phyloP scores from a whole-genome alignment of 1,284 basidiomycete species.

The Afroboletus lepidellus region DNA sequence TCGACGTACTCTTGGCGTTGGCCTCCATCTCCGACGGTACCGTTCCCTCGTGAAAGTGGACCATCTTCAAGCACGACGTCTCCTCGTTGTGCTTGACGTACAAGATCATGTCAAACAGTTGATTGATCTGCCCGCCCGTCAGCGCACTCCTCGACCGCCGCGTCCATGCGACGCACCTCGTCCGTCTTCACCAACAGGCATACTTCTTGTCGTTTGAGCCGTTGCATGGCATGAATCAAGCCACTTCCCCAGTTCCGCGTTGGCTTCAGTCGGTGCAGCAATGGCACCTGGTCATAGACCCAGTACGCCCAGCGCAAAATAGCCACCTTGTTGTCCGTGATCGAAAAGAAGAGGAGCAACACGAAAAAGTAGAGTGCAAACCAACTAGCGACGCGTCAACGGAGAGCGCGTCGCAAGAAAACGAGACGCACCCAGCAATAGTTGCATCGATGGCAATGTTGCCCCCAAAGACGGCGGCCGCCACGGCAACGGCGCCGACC shows the following conservation, averaged over 20 bases:
- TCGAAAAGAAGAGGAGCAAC: conserved; percentile 46
- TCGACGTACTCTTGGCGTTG: conserved; percentile 52
- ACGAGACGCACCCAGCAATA: conserved; percentile 48
- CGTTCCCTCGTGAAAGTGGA: conserved; percentile 55
- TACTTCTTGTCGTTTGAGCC: conserved; percentile 51
- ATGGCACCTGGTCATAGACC: conserved; percentile 59
- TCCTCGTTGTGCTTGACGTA: conserved; percentile 69
- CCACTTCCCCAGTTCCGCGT: conserved; percentile 43
- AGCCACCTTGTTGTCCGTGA: conserved; percentile 51
- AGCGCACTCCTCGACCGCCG: neutral
- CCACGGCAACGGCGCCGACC: conserved; percentile 44
- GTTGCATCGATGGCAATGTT: conserved; percentile 57
- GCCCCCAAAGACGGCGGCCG: conserved; percentile 51
- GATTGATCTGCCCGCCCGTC: conserved; percentile 51
- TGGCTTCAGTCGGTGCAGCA: conserved; percentile 39
- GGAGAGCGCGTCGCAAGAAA: neutral
- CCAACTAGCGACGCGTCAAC: conserved; percentile 42
- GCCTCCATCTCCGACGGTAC: conserved; percentile 61
- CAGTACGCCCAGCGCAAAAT: conserved; percentile 56
- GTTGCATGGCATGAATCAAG: conserved; percentile 42
- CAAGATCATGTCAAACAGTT: conserved; percentile 58
- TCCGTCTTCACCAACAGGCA: conserved; percentile 60
- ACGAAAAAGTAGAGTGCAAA: conserved; percentile 58
- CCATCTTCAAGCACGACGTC: conserved; percentile 62
- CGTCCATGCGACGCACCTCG: conserved; percentile 47